Evolutionary conservation across 495 filamentous ascomycete genomes (phyloP).

Genomic region (Hypoxylon rickii): DNA sequence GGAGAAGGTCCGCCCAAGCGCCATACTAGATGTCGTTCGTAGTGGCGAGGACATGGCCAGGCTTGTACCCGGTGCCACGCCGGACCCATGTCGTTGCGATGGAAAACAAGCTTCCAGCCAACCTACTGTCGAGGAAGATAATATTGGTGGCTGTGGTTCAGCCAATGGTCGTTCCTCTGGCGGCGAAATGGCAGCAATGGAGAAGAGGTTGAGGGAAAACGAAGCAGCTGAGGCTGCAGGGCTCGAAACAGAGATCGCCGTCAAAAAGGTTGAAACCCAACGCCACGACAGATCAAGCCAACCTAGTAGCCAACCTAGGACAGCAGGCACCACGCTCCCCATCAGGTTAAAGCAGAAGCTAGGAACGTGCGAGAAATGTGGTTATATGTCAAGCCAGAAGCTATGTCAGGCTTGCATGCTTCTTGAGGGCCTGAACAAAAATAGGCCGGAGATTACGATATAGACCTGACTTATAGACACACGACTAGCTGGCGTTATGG

Average conservation of each 20-base stretch:
- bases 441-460: slow-evolving; percentile 77
- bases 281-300: slow-evolving; percentile 18
- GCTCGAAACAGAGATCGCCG: slow-evolving; percentile 73
- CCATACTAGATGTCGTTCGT: slow-evolving; percentile 90
- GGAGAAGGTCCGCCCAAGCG: slow-evolving; percentile 88
- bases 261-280: slow-evolving; percentile 37
- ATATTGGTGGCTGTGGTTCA: slow-evolving; percentile 74
- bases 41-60: slow-evolving; percentile 96
- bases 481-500: slow-evolving; percentile 21
- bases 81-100: slow-evolving; percentile 45
- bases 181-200: slow-evolving; percentile 93
- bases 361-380: slow-evolving; percentile 83
- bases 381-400: slow-evolving; percentile 94
- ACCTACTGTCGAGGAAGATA: slow-evolving; percentile 60
- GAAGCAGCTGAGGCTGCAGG: slow-evolving; percentile 59
- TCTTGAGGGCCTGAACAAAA: slow-evolving; percentile 91
- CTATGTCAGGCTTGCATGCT: slow-evolving; percentile 93
- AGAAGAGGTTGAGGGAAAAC: slow-evolving; percentile 71
- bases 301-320: slow-evolving; percentile 29
- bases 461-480: no score
- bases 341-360: slow-evolving; percentile 64
- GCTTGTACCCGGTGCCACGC: slow-evolving; percentile 68
- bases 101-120: slow-evolving; percentile 29
- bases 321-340: slow-evolving; percentile 24
- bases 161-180: slow-evolving; percentile 69